phyloP scores from a whole-genome alignment of 768 basidiomycete species.

The Phlebiopsis flavidoalba region DNA sequence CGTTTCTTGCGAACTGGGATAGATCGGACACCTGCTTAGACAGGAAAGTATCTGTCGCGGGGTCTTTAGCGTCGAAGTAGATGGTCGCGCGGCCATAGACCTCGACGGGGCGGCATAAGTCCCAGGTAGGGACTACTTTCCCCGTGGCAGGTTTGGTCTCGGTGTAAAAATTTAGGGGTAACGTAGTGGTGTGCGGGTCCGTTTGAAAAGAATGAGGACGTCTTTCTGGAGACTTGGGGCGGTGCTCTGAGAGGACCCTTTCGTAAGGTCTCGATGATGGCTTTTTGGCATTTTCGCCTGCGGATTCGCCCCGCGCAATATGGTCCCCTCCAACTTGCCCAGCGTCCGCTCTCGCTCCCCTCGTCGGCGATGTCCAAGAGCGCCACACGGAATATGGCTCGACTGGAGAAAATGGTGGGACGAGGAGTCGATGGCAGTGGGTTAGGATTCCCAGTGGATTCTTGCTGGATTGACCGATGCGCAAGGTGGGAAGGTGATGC shows the following conservation, averaged over 20 bases:
- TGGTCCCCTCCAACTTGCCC: constrained; percentile 20
- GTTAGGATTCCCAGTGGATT: constrained; percentile 34
- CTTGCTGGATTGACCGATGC: constrained; percentile 25
- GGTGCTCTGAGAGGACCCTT: not conserved
- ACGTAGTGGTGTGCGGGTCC: constrained; percentile 22
- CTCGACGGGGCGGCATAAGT: constrained; percentile 24
- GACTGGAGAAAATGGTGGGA: constrained; percentile 24
- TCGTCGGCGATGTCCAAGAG: constrained; percentile 17
- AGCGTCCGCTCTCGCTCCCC: constrained; percentile 6
- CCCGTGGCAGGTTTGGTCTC: constrained; percentile 25
- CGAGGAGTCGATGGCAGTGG: constrained; percentile 27
- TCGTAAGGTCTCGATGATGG: constrained; percentile 15
- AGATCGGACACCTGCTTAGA: constrained; percentile 10
- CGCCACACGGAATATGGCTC: constrained; percentile 34
- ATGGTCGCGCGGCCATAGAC: constrained; percentile 20
- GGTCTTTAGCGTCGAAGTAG: constrained; percentile 10
- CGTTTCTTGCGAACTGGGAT: constrained; percentile 1
- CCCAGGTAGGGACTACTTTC: constrained; percentile 25
- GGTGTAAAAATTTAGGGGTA: constrained; percentile 23
- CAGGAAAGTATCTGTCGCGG: constrained; percentile 16
- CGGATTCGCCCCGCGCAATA: constrained; percentile 23
- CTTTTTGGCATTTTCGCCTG: constrained; percentile 22
- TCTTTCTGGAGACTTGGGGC: constrained; percentile 8
- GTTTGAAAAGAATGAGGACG: constrained; percentile 21
- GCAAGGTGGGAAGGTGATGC: constrained; percentile 26